phyloP scores from a whole-genome alignment of 257 asterid species.

The Nicotiana obtusifolia region DNA sequence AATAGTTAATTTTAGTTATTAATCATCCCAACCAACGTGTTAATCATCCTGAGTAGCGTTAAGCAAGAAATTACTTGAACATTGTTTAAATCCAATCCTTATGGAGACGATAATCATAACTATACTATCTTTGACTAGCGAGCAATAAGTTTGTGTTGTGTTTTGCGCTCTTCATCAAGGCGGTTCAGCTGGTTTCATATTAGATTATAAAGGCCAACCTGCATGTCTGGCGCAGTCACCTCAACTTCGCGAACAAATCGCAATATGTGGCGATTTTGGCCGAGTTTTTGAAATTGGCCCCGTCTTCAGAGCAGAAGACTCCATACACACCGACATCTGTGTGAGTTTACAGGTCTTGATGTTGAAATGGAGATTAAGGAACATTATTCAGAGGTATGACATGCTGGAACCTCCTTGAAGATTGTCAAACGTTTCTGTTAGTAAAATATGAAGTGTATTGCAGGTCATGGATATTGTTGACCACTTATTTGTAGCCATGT shows the following conservation, averaged over 20 bases:
- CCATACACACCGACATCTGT: constrained; percentile 87
- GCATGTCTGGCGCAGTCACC: constrained; percentile 97
- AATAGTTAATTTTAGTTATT: no score
- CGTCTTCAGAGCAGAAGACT: constrained; percentile 85
- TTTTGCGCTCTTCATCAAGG: no score
- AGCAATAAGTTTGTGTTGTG: no score
- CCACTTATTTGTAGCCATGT: constrained; percentile 58
- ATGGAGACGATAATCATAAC: no score
- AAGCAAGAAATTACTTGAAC: no score
- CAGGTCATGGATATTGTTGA: constrained; percentile 94
- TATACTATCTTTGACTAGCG: no score
- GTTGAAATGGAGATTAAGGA: constrained; percentile 86
- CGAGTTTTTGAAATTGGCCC: constrained; percentile 90
- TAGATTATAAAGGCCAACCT: constrained; percentile 72
- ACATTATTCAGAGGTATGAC: constrained; percentile 73
- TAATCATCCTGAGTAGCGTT: no score
- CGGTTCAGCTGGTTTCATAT: constrained; percentile 76
- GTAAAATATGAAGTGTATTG: constrained; percentile 3
- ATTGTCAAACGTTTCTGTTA: neutral
- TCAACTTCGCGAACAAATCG: constrained; percentile 88
- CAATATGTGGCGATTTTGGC: constrained; percentile 74
- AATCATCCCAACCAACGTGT: no score
- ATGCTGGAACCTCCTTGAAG: constrained; percentile 13
- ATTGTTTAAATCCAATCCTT: no score
- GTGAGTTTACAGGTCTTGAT: constrained; percentile 91